These are phyloP conservation scores for Fusarium tuaranense DNA, from an alignment of 2,329 filamentous ascomycete genomes.

Conservation along the genomic window DNA sequence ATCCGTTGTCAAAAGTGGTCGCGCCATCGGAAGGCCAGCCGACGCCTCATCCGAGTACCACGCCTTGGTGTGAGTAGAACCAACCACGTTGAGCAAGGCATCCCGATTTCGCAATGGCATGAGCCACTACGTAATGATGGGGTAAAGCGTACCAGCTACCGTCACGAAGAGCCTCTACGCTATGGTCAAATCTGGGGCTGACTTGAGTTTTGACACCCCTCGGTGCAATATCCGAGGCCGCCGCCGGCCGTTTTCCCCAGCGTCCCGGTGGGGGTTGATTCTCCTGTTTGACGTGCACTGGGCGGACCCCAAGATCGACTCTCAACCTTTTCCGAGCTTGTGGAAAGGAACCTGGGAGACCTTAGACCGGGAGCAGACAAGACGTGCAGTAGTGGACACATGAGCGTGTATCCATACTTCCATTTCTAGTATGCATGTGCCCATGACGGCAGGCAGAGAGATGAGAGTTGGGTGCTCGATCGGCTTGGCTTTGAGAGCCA, in stretches of 20 bases:
- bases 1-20: neutral
- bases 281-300: neutral
- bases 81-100: neutral
- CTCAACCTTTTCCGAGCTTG: neutral
- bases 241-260: neutral
- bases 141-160: constrained; percentile 24
- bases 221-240: constrained; percentile 8
- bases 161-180: constrained; percentile 27
- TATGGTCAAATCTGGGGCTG: neutral
- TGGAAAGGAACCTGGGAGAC: neutral
- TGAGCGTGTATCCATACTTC: neutral
- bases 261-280: neutral
- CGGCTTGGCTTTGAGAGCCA: neutral
- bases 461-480: neutral
- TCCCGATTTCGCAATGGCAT: constrained; percentile 12
- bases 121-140: constrained; percentile 40
- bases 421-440: neutral
- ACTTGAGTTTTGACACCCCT: neutral
- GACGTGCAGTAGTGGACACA: constrained; percentile 5
- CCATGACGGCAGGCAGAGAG: neutral
- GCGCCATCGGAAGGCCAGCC: constrained; percentile 2
- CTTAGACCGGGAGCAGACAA: neutral
- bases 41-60: neutral
- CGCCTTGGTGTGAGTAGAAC: neutral
- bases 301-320: neutral